Evolutionary conservation across 2,329 filamentous ascomycete genomes (phyloP).

Genomic region (Colletotrichum viniferum): DNA sequence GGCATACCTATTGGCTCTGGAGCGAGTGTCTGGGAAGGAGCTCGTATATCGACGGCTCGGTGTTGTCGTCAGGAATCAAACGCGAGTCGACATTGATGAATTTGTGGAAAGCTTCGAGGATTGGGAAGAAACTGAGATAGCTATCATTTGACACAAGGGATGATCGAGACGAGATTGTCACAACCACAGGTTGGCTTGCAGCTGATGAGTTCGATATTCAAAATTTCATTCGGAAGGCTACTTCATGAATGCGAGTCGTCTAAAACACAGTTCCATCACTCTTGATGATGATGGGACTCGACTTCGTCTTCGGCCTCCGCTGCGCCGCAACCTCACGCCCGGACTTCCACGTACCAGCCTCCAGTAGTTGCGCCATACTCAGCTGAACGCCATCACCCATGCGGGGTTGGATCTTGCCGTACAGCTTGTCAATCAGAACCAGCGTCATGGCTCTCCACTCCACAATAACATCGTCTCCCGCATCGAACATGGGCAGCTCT

Average conservation of each 20-base stretch:
- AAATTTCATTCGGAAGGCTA: no score
- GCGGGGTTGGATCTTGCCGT: constrained; percentile 46
- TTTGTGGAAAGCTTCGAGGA: neutral
- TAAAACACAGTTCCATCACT: constrained; percentile 74
- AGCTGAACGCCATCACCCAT: constrained; percentile 39
- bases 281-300: constrained; percentile 81
- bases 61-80: neutral
- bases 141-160: neutral
- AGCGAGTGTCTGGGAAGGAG: neutral
- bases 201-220: neutral
- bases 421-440: constrained; percentile 61
- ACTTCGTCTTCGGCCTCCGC: constrained; percentile 77
- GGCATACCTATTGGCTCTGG: neutral
- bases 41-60: neutral
- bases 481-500: constrained; percentile 63
- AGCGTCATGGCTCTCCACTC: constrained; percentile 71
- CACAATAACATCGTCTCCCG: constrained; percentile 64
- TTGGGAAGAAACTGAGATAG: neutral
- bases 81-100: neutral
- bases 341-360: constrained; percentile 64
- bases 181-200: neutral
- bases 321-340: constrained; percentile 83
- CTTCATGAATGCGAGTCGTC: neutral
- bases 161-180: neutral
- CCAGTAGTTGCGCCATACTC: constrained; percentile 54